A percentile compares a stretch with the other conserved stretches of the same genome.
Conservation (phyloP, 257 asterid species). For the Anisodus tanguticus region DNA sequence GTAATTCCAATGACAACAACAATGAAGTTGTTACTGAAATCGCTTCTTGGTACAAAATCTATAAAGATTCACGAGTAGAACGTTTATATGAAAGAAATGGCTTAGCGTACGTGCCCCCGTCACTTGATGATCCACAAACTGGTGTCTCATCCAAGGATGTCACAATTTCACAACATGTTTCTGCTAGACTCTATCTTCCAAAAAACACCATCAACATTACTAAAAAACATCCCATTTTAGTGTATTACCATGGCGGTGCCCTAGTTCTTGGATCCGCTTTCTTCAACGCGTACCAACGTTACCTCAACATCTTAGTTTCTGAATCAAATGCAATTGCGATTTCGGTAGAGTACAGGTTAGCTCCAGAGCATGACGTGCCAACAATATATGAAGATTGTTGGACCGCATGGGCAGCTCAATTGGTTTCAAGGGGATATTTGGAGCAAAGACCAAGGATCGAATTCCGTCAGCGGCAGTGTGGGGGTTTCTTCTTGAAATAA, state of each 20-base stretch:
- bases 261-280: conserved; percentile 43
- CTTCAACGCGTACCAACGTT: conserved; percentile 28
- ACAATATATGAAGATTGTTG: conserved; percentile 39
- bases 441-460: no score
- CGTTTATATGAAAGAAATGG: conserved; percentile 18
- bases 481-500: no score
- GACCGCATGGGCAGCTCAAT: no score
- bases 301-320: conserved; percentile 30
- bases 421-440: no score
- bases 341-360: conserved; percentile 43
- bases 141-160: conserved; percentile 44
- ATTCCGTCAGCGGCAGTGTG: no score
- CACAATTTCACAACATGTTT: conserved; percentile 33
- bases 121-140: conserved; percentile 5
- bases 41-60: conserved; percentile 36
- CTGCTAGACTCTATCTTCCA: conserved; percentile 48
- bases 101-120: conserved; percentile 33
- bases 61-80: conserved; percentile 33
- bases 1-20: background rate
- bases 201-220: background rate
- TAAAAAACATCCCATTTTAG: conserved; percentile 36
- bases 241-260: conserved; percentile 46
- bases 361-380: conserved; percentile 44
- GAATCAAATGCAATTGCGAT: conserved; percentile 30
- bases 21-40: conserved; percentile 34